These are phyloP conservation scores for Nymphaea thermarum DNA, from an alignment of 164 flowering plant genomes.

Conservation along the genomic window DNA sequence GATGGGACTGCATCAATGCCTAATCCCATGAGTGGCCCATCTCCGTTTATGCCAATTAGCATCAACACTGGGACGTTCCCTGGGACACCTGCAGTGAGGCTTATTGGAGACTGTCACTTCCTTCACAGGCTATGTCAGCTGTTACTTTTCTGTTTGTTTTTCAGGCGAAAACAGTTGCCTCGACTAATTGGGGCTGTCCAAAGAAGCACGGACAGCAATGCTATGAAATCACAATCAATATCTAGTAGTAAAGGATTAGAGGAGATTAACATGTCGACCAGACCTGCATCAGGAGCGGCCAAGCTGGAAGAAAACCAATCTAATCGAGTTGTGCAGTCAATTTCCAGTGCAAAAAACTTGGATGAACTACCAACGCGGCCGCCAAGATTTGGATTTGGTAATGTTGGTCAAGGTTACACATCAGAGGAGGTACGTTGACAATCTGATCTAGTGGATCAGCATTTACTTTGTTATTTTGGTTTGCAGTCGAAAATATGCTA, in stretches of 20 bases:
- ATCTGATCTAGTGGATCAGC: too few relatives aligned
- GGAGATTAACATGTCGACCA: constrained; percentile 31
- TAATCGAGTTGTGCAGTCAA: constrained; percentile 41
- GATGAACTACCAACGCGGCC: constrained; percentile 67
- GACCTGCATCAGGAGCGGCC: constrained; percentile 26
- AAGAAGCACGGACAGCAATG: constrained; percentile 53
- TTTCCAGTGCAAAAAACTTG: constrained; percentile 52
- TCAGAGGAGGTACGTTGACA: constrained; percentile 62
- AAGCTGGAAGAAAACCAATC: constrained; percentile 55
- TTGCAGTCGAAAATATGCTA: too few relatives aligned
- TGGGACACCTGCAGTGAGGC: constrained; percentile 98
- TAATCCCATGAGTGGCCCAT: constrained; percentile 74
- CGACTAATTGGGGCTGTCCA: constrained; percentile 45
- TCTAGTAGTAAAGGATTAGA: constrained; percentile 39
- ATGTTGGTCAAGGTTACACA: constrained; percentile 99
- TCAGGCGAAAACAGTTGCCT: constrained; percentile 64
- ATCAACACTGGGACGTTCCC: constrained; percentile 99
- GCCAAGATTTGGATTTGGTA: constrained; percentile 66
- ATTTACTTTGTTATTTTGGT: too few relatives aligned
- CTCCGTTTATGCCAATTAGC: constrained; percentile 88
- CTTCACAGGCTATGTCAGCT: constrained; percentile 94
- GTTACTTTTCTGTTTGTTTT: constrained; percentile 87
- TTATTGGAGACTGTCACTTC: constrained; percentile 97
- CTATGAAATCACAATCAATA: constrained; percentile 57
- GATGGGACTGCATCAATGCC: constrained; percentile 79